phyloP scores from a whole-genome alignment of 805 yeast species.

The Teunomyces aglyptinius region DNA sequence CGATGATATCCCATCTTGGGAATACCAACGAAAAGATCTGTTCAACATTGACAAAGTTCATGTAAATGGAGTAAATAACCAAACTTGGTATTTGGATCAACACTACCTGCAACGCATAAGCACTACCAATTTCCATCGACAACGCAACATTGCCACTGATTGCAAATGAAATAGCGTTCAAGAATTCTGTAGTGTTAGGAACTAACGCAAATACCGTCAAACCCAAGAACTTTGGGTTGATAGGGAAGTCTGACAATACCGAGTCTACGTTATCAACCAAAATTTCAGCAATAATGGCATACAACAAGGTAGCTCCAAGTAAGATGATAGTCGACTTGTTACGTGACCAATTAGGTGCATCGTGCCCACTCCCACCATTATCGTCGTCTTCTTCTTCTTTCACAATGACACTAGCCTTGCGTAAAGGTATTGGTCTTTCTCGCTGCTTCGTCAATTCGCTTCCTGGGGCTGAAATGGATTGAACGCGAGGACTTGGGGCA shows the following conservation, averaged over 20 bases:
- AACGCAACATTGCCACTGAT: constrained; percentile 93
- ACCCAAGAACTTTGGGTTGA: constrained; percentile 88
- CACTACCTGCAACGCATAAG: constrained; percentile 95
- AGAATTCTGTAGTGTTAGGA: constrained; percentile 94
- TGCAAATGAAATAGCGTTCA: constrained; percentile 96
- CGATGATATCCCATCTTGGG: constrained; percentile 94
- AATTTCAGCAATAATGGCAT: constrained; percentile 93
- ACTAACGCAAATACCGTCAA: constrained; percentile 92
- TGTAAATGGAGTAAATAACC: constrained; percentile 65
- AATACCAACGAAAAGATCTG: constrained; percentile 77
- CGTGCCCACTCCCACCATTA: constrained; percentile 59
- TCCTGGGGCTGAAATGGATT: constrained; percentile 19
- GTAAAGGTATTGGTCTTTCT: background rate
- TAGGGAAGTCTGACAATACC: constrained; percentile 73
- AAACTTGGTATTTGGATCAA: constrained; percentile 89
- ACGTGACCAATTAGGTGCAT: constrained; percentile 96
- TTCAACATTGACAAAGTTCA: constrained; percentile 41
- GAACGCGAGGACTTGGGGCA: constrained; percentile 6
- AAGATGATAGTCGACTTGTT: constrained; percentile 78
- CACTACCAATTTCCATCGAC: constrained; percentile 97
- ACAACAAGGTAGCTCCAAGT: constrained; percentile 77
- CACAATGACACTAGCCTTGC: constrained; percentile 2
- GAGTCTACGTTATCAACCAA: constrained; percentile 90
- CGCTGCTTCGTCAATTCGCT: constrained; percentile 10
- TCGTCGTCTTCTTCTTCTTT: constrained; percentile 10